phyloP scores from a whole-genome alignment of 805 yeast genomes.

The Metschnikowia shivogae region DNA sequence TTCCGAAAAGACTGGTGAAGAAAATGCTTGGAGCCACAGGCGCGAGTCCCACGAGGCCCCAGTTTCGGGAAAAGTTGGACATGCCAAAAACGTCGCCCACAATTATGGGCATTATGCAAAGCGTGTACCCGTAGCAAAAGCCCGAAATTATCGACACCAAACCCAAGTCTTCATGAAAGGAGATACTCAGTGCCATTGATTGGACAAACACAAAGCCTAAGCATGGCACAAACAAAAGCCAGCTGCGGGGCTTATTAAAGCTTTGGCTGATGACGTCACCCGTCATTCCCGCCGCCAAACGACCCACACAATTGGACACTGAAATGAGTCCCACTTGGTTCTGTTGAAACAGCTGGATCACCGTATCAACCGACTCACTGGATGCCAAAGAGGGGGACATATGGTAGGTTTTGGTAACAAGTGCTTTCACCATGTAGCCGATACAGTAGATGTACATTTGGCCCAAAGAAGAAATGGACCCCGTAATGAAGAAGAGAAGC shows the following conservation, averaged over 20 bases:
- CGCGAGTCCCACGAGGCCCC: conserved; percentile 68
- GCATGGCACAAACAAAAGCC: conserved; percentile 53
- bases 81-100: conserved; percentile 74
- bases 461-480: conserved; percentile 39
- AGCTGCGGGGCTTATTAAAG: conserved; percentile 44
- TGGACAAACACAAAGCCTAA: conserved; percentile 48
- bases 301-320: conserved; percentile 60
- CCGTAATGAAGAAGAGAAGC: conserved; percentile 36
- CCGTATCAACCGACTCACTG: conserved; percentile 20
- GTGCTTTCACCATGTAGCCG: conserved; percentile 43
- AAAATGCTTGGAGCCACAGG: conserved; percentile 60
- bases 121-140: conserved; percentile 66
- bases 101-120: conserved; percentile 72
- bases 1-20: conserved; percentile 62
- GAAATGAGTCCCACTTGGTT: conserved; percentile 72
- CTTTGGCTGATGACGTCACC: conserved; percentile 57
- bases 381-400: conserved; percentile 7
- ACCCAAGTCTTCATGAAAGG: conserved; percentile 39
- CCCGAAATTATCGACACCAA: conserved; percentile 57
- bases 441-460: conserved; percentile 47
- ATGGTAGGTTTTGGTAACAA: conserved; percentile 18
- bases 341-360: conserved; percentile 57
- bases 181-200: conserved; percentile 37
- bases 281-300: conserved; percentile 57
- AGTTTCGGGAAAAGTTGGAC: conserved; percentile 59